Base-by-base conservation (phyloP, 768 basidiomycete species). In the Psilocybe sp. region DNA sequence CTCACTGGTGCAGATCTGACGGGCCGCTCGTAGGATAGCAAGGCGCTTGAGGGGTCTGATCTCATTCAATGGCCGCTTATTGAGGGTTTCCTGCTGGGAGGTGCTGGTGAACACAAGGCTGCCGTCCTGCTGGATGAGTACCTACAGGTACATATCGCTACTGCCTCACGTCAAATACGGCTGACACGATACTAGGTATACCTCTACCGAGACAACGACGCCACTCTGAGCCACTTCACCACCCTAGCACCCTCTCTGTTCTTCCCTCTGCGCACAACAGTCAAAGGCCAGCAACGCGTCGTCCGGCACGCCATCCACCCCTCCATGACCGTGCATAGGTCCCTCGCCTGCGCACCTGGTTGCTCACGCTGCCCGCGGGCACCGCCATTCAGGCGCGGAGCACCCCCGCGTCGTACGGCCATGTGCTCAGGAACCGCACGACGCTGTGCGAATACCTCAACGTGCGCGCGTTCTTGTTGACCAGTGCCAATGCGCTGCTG, bases 381-480 rank as follows among this genome's bases (percentile, higher is more conserved):
- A 88, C 94, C 60, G 70, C 73, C 18, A 73, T 92, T n/a, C 68
- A 72, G 23, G 55, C 71, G 9, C 59, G 72, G 51, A 76, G 75
- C 48, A 79, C 82, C 1, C 71, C 92, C 32, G 92, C 94, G 0
- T 88, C 85, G 1, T 67, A 87, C 28, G 96, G 95, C 4, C 85
- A 85, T 59, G 92, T 96, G 4, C 72, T 92, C 4, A 93, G 90
- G 2, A 87, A 95, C 65, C 82, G 93, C 46, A 84, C 82, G 34
- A 94, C 93, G 31, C 65, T 98, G 50, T 96, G 96, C 76, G 97
- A 98, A 69, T 96, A 97, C 61, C 77, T 98, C 52, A 96, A 96
- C 63, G 87, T 87, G 7, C 83, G 91, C 57, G 58, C 94, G 32
- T 74, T 86, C 44, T 79, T 81, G 7, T 71, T 92, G 33, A 68